Evolutionary conservation across 768 basidiomycete genomes (phyloP).

Genomic region (Trametes cubensis): DNA sequence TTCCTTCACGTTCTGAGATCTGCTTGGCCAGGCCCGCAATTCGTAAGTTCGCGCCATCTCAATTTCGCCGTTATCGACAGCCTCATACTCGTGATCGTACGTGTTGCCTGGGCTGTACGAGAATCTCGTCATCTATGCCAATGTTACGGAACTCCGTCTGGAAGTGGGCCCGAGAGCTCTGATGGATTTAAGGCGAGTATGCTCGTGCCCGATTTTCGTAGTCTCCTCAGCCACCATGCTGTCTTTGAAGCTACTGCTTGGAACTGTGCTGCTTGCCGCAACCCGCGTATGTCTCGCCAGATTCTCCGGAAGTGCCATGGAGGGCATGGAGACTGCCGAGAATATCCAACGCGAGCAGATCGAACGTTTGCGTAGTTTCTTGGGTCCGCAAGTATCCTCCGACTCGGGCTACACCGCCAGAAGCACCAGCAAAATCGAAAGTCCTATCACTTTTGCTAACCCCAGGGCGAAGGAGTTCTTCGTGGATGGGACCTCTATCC

Average conservation of each 20-base stretch:
- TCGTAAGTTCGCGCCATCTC: background rate
- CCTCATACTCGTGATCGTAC: constrained; percentile 4
- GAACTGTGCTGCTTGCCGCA: constrained; percentile 12
- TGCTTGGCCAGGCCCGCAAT: background rate
- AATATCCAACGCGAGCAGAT: constrained; percentile 33
- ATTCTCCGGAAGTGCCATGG: constrained; percentile 29
- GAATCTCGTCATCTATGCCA: background rate
- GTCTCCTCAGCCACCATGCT: background rate
- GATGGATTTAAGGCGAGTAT: background rate
- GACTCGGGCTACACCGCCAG: constrained; percentile 7
- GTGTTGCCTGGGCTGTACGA: background rate
- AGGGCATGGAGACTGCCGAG: constrained; percentile 31
- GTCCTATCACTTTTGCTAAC: constrained; percentile 30
- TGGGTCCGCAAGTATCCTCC: constrained; percentile 24
- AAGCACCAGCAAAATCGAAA: constrained; percentile 15
- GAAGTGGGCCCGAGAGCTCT: background rate
- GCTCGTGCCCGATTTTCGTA: background rate
- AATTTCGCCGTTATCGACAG: constrained; percentile 15
- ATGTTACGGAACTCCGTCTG: constrained; percentile 1
- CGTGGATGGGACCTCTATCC: constrained; percentile 39
- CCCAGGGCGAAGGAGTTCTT: constrained; percentile 35
- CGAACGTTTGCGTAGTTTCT: constrained; percentile 30
- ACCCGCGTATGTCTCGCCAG: constrained; percentile 13
- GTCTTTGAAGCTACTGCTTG: constrained; percentile 5
- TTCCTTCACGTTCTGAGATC: background rate